Evolutionary conservation across 176 grass and related monocot species (phyloP), one percentile per base, ranked within the genome.

Genomic region (Saccharum spontaneum): DNA sequence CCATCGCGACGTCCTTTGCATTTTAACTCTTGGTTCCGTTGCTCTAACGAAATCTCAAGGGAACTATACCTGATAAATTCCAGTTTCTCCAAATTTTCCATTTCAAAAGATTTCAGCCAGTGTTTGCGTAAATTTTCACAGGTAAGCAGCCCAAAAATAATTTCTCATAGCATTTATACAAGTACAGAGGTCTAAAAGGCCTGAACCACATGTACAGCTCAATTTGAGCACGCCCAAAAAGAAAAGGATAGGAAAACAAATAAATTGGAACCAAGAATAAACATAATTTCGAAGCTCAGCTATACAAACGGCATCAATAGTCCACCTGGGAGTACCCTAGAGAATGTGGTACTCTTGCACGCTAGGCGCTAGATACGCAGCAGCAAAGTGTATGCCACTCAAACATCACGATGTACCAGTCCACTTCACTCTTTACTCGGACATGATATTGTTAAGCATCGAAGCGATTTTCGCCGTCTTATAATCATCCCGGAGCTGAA

Each of bases 401-500:
- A 71, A 73, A 61, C 24, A 78, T 37, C 54, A 28, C 7, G 28
- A 9, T 13, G 75, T 84, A 43, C 7, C 12, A 3, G 49, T 46
- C 49, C 14, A 39, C 78, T 77, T 85, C 30, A 61, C 14, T 48
- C 81, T 82, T 87, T 86, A 99, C 46, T 96, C 90, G 4, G 93
- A 66, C 81, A 90, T 73, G 79, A 96, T 89, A 81, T 50, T 92
- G 84, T 89, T 95, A 28, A 99, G 87, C 94, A 93, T 99, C 8
- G 97, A 88, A 79, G 97, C 85, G 24, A 99, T 96, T 85, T 99
- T 99, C 23, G 97, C 91, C 0, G 93, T 88, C 84, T 99, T 99
- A 71, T 94, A 99, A 75, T 99, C 97, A 60, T 99, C 97, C 71
- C 97, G 90, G 46, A 99, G 88, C 90, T 94, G 97, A 89, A 96